phyloP scores from a whole-genome alignment of 495 filamentous ascomycete genomes.

The Penicillium cataractarum region DNA sequence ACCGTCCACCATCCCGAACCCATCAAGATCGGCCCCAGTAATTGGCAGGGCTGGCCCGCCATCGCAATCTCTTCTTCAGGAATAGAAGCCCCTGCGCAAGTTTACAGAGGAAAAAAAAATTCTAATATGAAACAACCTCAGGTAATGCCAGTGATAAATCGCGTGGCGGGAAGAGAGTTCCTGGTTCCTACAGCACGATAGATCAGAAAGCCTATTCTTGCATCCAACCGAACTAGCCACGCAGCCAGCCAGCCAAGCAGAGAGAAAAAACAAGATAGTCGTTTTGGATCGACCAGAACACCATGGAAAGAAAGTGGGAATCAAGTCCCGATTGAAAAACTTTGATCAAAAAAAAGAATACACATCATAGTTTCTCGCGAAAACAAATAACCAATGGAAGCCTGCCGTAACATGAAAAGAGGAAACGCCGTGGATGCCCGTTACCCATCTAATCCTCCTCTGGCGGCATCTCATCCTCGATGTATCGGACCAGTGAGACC shows the following conservation, averaged over 20 bases:
- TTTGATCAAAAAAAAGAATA: neutral
- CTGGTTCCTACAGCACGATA: conserved; percentile 24
- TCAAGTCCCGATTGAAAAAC: neutral
- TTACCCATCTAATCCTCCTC: conserved; percentile 75
- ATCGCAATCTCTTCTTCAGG: neutral
- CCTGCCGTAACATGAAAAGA: neutral
- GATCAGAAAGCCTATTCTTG: conserved; percentile 34
- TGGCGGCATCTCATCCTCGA: conserved; percentile 96
- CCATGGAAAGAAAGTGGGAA: neutral
- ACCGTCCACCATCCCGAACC: neutral
- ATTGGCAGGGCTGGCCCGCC: conserved; percentile 7
- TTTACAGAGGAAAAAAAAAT: neutral
- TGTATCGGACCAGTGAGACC: conserved; percentile 88
- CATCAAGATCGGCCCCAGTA: neutral
- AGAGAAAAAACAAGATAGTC: neutral
- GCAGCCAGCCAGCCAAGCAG: conserved; percentile 4
- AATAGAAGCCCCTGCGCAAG: conserved; percentile 7
- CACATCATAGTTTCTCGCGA: conserved; percentile 3
- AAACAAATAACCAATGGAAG: conserved; percentile 8
- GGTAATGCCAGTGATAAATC: conserved; percentile 26
- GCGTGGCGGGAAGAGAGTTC: conserved; percentile 23
- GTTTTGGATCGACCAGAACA: conserved; percentile 2
- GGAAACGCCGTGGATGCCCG: conserved; percentile 25
- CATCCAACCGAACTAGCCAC: conserved; percentile 10
- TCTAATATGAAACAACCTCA: neutral